Conservation (phyloP, 768 basidiomycete genomes). For the Termitomyces titanicus region DNA sequence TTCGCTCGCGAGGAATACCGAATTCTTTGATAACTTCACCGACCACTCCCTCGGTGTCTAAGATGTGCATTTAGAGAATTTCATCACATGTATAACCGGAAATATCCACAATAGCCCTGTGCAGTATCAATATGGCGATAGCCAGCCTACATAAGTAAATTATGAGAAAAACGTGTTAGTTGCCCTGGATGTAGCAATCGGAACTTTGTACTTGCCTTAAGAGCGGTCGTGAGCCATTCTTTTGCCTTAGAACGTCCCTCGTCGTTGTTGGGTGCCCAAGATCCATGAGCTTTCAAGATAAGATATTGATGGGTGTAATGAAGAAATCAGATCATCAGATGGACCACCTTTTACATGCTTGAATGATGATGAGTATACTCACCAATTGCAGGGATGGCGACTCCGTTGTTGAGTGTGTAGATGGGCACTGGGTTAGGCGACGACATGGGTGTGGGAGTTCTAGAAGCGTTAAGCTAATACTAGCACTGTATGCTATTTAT, state of each 20-base stretch:
- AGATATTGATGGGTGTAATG: neutral
- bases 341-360: no score
- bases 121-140: slow-evolving; percentile 43
- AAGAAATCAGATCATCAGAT: neutral
- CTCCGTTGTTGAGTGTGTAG: slow-evolving; percentile 29
- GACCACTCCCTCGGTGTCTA: slow-evolving; percentile 37
- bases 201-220: slow-evolving; percentile 26
- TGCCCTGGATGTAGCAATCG: neutral
- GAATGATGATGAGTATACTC: no score
- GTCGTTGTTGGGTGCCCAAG: slow-evolving; percentile 32
- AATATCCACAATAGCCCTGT: slow-evolving; percentile 24
- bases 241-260: slow-evolving; percentile 31
- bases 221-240: slow-evolving; percentile 36
- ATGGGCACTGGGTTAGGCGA: neutral
- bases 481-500: neutral
- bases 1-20: slow-evolving; percentile 43
- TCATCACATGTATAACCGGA: no score
- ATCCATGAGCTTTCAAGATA: slow-evolving; percentile 31
- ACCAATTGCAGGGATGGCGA: slow-evolving; percentile 33
- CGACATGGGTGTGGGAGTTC: neutral
- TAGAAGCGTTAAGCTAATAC: no score
- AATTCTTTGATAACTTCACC: slow-evolving; percentile 43
- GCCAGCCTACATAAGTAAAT: slow-evolving; percentile 25
- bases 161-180: neutral
- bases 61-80: neutral